Evolutionary conservation across 2,329 filamentous ascomycete genomes (phyloP).

Genomic region (Rhinocladiella similis): DNA sequence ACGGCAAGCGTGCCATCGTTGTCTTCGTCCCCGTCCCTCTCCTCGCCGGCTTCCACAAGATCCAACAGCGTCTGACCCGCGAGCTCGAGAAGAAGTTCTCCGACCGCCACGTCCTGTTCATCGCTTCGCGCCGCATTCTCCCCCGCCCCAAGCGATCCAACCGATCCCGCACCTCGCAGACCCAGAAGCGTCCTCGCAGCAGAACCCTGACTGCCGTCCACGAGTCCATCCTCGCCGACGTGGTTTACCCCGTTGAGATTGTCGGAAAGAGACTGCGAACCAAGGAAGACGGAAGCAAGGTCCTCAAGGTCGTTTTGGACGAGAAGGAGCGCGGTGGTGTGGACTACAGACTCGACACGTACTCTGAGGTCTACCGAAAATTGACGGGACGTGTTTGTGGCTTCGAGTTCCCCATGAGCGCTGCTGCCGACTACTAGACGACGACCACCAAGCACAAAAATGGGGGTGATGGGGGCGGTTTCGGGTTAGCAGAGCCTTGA

Average conservation of each 20-base stretch:
- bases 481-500: background rate
- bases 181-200: conserved; percentile 97
- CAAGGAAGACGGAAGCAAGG: conserved; percentile 98
- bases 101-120: conserved; percentile 98
- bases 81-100: conserved; percentile 99
- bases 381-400: conserved; percentile 93
- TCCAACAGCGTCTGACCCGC: conserved; percentile 99
- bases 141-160: conserved; percentile 98
- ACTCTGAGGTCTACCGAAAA: conserved; percentile 98
- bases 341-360: conserved; percentile 99
- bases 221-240: conserved; percentile 95
- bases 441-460: background rate
- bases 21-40: conserved; percentile 99
- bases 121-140: conserved; percentile 97
- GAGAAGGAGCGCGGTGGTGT: conserved; percentile 99
- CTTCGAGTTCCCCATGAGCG: conserved; percentile 96
- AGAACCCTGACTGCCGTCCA: conserved; percentile 98
- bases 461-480: background rate
- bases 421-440: conserved; percentile 75
- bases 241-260: conserved; percentile 99
- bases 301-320: conserved; percentile 97
- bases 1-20: conserved; percentile 99
- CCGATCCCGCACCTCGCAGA: conserved; percentile 93
- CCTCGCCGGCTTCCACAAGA: conserved; percentile 97
- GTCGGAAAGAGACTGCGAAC: conserved; percentile 98